These are phyloP conservation scores for Hymenoscyphus occultus DNA, from an alignment of 2,329 filamentous ascomycete species.

Conservation along the genomic window DNA sequence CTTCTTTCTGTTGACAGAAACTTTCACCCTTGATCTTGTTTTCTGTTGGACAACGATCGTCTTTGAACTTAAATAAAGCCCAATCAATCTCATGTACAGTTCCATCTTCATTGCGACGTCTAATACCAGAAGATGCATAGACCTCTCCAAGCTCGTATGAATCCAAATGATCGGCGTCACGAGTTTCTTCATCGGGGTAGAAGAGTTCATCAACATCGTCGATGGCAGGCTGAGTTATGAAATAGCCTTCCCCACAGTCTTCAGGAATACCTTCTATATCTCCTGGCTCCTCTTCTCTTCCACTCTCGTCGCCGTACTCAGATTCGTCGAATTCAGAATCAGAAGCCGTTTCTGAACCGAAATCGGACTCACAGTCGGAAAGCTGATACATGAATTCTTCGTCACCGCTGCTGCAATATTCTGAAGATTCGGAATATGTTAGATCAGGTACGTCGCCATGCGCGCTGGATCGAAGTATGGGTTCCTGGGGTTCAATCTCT, in stretches of 20 bases:
- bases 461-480: constrained; percentile 32
- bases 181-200: constrained; percentile 67
- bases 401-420: constrained; percentile 39
- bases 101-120: constrained; percentile 67
- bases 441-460: constrained; percentile 38
- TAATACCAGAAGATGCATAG: constrained; percentile 86
- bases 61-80: constrained; percentile 80
- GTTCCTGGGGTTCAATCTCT: constrained; percentile 29
- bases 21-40: constrained; percentile 57
- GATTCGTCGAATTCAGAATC: constrained; percentile 39
- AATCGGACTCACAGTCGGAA: constrained; percentile 59
- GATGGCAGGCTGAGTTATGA: constrained; percentile 87
- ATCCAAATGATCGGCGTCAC: constrained; percentile 77
- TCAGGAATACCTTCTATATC: constrained; percentile 77
- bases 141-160: constrained; percentile 79
- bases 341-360: constrained; percentile 20
- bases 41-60: constrained; percentile 65
- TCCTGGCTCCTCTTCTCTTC: constrained; percentile 58
- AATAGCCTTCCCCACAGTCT: constrained; percentile 71
- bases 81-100: constrained; percentile 91
- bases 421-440: constrained; percentile 34
- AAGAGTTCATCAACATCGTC: constrained; percentile 85
- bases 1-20: constrained; percentile 42
- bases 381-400: constrained; percentile 59
- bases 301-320: constrained; percentile 50